Percentiles rank a stretch among this genome's conserved stretches.
phyloP scores from a whole-genome alignment of 2,329 filamentous ascomycete species.

The Ceratocystis cacaofunesta region DNA sequence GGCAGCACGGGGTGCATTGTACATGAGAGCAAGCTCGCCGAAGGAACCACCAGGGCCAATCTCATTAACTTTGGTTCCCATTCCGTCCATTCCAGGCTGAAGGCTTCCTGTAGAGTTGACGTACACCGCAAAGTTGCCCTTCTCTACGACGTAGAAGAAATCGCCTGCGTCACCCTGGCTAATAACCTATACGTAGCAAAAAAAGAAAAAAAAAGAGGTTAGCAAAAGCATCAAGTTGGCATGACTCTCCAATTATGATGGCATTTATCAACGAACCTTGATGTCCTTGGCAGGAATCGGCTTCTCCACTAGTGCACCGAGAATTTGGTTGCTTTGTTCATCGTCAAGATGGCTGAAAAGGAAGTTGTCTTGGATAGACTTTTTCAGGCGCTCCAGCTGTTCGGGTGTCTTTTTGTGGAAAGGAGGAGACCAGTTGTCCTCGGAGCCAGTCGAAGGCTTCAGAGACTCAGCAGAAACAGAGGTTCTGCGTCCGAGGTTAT shows the following conservation, averaged over 20 bases:
- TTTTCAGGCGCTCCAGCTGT: constrained; percentile 64
- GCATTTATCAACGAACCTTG: constrained; percentile 33
- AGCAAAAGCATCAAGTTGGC: neutral
- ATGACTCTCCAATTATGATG: neutral
- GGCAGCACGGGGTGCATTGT: constrained; percentile 89
- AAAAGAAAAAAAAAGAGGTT: neutral
- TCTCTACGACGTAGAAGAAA: constrained; percentile 95
- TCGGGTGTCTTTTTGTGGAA: constrained; percentile 69
- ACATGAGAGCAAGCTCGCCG: constrained; percentile 94
- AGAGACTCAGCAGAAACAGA: constrained; percentile 95
- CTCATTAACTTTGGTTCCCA: constrained; percentile 67
- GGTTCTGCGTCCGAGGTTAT: constrained; percentile 83
- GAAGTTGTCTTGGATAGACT: constrained; percentile 77
- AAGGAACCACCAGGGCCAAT: constrained; percentile 87
- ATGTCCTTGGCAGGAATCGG: constrained; percentile 82
- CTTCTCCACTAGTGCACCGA: constrained; percentile 87
- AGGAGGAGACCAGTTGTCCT: constrained; percentile 83
- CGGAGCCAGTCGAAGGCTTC: constrained; percentile 68
- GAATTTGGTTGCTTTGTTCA: constrained; percentile 73
- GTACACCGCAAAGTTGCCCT: constrained; percentile 77
- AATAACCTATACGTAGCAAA: constrained; percentile 51
- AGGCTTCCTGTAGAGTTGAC: constrained; percentile 66
- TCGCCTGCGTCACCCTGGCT: constrained; percentile 90
- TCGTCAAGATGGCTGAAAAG: constrained; percentile 90
- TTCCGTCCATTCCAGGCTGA: constrained; percentile 64